A percentile compares a stretch with the other conserved stretches of the same genome.
phyloP scores from a whole-genome alignment of 805 yeast species.

The Starmerella vaccinii region DNA sequence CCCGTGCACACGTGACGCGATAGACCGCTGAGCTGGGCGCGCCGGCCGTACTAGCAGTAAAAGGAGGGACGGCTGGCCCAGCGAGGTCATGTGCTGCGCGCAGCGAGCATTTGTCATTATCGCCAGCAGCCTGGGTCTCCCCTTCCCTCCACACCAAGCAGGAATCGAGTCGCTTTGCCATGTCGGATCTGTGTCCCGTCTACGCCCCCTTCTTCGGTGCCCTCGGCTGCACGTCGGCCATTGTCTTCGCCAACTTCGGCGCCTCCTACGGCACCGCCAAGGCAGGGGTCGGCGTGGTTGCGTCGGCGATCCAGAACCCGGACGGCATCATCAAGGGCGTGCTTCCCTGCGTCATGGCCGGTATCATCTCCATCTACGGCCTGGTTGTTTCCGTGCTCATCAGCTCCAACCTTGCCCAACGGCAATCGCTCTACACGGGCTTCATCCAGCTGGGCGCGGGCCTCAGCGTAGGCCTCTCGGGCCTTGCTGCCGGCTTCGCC shows the following conservation, averaged over 20 bases:
- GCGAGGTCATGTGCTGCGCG: neutral
- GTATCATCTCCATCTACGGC: constrained; percentile 98
- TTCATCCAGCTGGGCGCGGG: constrained; percentile 98
- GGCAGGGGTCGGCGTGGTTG: constrained; percentile 98
- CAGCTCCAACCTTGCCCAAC: constrained; percentile 77
- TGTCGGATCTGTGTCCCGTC: constrained; percentile 27
- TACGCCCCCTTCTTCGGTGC: constrained; percentile 89
- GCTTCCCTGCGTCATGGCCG: constrained; percentile 98
- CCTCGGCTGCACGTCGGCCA: constrained; percentile 98
- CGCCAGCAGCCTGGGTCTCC: constrained; percentile 6
- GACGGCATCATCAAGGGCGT: constrained; percentile 73
- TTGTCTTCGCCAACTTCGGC: constrained; percentile 96
- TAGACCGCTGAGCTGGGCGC: too few relatives aligned
- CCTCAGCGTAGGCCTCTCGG: constrained; percentile 90
- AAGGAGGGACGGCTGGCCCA: too few relatives aligned
- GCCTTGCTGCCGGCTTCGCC: constrained; percentile 97
- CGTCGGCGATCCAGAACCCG: constrained; percentile 95
- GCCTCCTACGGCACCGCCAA: constrained; percentile 99
- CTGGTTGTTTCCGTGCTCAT: constrained; percentile 91
- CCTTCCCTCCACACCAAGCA: constrained; percentile 1
- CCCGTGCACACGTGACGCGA: too few relatives aligned
- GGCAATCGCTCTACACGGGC: constrained; percentile 90
- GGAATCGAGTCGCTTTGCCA: neutral
- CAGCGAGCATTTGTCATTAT: constrained; percentile 9
- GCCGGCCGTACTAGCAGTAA: too few relatives aligned